A percentile compares a stretch with the other conserved stretches of the same genome.
phyloP scores from a whole-genome alignment of 1,284 basidiomycete genomes.

The Puccinia sorghi region DNA sequence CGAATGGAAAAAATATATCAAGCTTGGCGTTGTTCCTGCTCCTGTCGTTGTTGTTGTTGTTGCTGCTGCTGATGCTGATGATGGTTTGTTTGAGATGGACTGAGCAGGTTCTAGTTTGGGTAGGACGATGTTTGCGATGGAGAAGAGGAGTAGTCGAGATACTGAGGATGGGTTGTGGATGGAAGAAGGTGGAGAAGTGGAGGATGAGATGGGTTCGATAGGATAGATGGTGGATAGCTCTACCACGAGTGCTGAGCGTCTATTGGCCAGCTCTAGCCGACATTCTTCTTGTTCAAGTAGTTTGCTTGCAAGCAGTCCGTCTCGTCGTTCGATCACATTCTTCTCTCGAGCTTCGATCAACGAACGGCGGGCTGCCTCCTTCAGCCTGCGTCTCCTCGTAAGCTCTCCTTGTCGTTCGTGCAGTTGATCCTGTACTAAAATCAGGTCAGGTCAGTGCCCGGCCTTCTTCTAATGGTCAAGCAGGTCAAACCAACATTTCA shows the following conservation, averaged over 20 bases:
- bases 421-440: conserved; percentile 26
- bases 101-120: conserved; percentile 75
- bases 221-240: conserved; percentile 12
- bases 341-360: not conserved
- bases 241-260: conserved; percentile 1
- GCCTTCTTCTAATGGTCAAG: not conserved
- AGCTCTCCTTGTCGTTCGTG: conserved; percentile 2
- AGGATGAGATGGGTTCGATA: conserved; percentile 25
- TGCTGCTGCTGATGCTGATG: not conserved
- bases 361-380: not conserved
- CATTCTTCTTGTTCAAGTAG: not conserved
- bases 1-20: conserved; percentile 63
- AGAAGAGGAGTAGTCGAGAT: conserved; percentile 44
- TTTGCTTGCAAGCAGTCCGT: not conserved
- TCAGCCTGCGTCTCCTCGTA: not conserved
- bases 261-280: not conserved
- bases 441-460: not conserved
- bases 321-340: conserved; percentile 20
- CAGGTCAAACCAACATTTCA: not conserved
- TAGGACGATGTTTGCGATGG: conserved; percentile 65
- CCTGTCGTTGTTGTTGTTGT: not conserved
- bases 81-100: conserved; percentile 70
- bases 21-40: conserved; percentile 72
- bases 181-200: not conserved
- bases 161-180: conserved; percentile 17